These are phyloP conservation scores for Asterophora lycoperdoides DNA, from an alignment of 768 basidiomycete genomes.

Conservation along the genomic window DNA sequence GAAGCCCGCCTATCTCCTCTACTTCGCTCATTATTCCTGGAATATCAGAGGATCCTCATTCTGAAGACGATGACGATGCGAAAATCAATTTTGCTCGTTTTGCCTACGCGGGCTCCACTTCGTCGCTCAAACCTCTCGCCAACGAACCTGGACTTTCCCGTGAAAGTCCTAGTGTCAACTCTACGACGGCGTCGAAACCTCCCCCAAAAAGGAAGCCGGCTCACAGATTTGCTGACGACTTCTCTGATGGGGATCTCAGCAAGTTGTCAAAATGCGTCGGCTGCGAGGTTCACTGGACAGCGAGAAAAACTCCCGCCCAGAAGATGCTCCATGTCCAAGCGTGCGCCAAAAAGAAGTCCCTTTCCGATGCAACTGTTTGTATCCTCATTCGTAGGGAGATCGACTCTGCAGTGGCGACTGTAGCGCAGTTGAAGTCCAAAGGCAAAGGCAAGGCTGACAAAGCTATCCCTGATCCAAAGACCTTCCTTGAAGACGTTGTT, in stretches of 20 bases:
- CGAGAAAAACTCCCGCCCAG: conserved; percentile 55
- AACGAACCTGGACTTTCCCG: conserved; percentile 9
- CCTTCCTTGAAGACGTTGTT: conserved; percentile 54
- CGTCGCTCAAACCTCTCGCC: conserved; percentile 3
- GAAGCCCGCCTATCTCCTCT: background rate
- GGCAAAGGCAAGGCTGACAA: conserved; percentile 22
- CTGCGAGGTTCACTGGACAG: conserved; percentile 67
- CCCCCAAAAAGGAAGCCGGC: conserved; percentile 13
- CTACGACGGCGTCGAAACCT: conserved; percentile 8
- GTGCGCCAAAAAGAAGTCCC: conserved; percentile 60
- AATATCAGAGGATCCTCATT: conserved; percentile 9
- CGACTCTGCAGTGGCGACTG: conserved; percentile 3
- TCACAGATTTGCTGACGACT: conserved; percentile 27
- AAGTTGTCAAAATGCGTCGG: conserved; percentile 55
- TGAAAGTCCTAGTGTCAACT: conserved; percentile 8
- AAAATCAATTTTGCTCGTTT: conserved; percentile 34
- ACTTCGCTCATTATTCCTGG: background rate
- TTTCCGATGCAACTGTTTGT: conserved; percentile 52
- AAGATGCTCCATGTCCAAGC: conserved; percentile 64
- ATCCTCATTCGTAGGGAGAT: conserved; percentile 50
- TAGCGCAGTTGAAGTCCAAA: conserved; percentile 15
- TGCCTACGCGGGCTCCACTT: conserved; percentile 26
- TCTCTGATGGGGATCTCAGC: conserved; percentile 44
- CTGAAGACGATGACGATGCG: conserved; percentile 26
- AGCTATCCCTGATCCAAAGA: conserved; percentile 20